Percentiles rank a stretch among this genome's conserved stretches.
phyloP scores from a whole-genome alignment of 2,329 filamentous ascomycete species.

The Daldinia sp. region DNA sequence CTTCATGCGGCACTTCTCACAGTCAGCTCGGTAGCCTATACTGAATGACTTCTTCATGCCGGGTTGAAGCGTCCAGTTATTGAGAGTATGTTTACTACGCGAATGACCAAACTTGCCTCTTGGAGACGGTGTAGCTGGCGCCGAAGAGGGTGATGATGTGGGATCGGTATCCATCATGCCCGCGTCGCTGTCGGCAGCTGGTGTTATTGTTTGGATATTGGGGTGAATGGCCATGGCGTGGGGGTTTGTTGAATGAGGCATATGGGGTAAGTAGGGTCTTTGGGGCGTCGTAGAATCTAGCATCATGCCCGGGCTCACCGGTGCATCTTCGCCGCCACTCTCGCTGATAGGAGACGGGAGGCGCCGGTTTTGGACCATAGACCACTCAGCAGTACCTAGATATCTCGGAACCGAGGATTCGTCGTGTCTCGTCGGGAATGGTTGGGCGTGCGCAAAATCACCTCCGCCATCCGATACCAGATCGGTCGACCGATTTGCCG shows the following conservation, averaged over 20 bases:
- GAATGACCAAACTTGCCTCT: conserved; percentile 63
- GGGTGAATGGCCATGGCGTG: conserved; percentile 49
- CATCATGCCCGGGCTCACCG: conserved; percentile 51
- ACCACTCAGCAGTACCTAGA: conserved; percentile 59
- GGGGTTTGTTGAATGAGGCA: conserved; percentile 48
- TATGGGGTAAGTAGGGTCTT: conserved; percentile 47
- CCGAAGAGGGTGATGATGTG: conserved; percentile 47
- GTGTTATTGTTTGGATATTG: conserved; percentile 48
- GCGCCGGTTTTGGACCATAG: conserved; percentile 60
- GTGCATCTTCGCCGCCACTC: conserved; percentile 56
- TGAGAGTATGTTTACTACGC: conserved; percentile 66
- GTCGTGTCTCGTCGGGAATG: conserved; percentile 49
- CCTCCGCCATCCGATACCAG: conserved; percentile 49
- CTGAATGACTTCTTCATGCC: conserved; percentile 76
- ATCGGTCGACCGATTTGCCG: conserved; percentile 49
- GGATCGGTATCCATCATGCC: conserved; percentile 49
- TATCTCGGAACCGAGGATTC: conserved; percentile 59
- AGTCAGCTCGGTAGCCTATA: conserved; percentile 80
- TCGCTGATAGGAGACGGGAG: conserved; percentile 69
- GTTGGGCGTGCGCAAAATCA: conserved; percentile 37
- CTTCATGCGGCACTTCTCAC: conserved; percentile 77
- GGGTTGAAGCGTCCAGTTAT: conserved; percentile 67
- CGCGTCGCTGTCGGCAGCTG: conserved; percentile 38
- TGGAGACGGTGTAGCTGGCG: conserved; percentile 55
- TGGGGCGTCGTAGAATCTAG: conserved; percentile 49